phyloP scores from a whole-genome alignment of 164 flowering plant genomes.

The Warburgia ugandensis region DNA sequence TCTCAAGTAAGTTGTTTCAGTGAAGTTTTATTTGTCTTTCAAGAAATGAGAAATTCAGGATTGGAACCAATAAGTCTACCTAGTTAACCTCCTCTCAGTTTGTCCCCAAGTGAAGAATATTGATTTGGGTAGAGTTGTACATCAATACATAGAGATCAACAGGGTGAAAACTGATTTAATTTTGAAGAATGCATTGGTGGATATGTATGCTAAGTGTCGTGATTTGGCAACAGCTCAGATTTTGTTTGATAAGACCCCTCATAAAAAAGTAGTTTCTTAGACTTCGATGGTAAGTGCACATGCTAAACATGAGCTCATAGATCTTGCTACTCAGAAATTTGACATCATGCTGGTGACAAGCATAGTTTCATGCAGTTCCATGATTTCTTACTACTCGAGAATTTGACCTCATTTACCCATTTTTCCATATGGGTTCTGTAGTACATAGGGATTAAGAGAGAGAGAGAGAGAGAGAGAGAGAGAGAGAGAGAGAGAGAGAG shows the following conservation, averaged over 20 bases:
- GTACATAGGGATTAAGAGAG: no score
- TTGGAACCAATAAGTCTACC: slow-evolving; percentile 35
- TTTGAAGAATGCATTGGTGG: slow-evolving; percentile 39
- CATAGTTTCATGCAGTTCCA: slow-evolving; percentile 45
- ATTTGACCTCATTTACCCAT: no score
- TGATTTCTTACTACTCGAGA: slow-evolving; percentile 41
- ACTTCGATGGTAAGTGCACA: slow-evolving; percentile 45
- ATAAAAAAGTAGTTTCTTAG: slow-evolving; percentile 48
- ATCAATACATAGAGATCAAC: slow-evolving; percentile 27
- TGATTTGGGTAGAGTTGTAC: slow-evolving; percentile 31
- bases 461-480: no score
- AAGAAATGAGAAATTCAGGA: slow-evolving; percentile 27
- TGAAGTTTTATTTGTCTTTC: slow-evolving; percentile 33
- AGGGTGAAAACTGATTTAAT: slow-evolving; percentile 30
- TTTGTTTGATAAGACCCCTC: slow-evolving; percentile 27
- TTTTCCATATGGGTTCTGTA: no score
- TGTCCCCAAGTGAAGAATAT: slow-evolving; percentile 27
- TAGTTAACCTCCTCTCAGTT: slow-evolving; percentile 40
- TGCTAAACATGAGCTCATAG: slow-evolving; percentile 28
- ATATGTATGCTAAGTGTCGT: slow-evolving; percentile 50
- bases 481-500: no score
- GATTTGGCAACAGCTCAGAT: slow-evolving; percentile 20
- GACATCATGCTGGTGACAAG: slow-evolving; percentile 38
- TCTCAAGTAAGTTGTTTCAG: slow-evolving; percentile 20
- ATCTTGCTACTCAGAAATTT: slow-evolving; percentile 27